Evolutionary conservation across 2,329 filamentous ascomycete species (phyloP).

Genomic region (Coniochaeta sp.): DNA sequence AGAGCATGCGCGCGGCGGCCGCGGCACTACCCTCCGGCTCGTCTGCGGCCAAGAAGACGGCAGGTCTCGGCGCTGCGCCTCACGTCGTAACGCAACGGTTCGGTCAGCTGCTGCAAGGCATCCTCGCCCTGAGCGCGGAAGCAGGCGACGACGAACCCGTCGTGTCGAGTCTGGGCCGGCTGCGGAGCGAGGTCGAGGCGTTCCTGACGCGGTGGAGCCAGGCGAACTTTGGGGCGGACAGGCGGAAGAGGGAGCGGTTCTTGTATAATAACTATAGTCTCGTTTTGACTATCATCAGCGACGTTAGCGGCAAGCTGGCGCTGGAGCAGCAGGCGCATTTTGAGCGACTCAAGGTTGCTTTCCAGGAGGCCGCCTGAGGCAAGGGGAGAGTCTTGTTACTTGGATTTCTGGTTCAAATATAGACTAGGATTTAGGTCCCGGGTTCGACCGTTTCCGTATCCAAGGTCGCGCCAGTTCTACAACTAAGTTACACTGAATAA

Average conservation of each 20-base stretch:
- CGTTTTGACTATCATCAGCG: conserved; percentile 85
- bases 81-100: conserved; percentile 94
- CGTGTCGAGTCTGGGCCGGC: conserved; percentile 66
- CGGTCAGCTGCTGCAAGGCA: conserved; percentile 81
- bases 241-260: conserved; percentile 77
- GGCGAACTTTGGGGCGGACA: conserved; percentile 58
- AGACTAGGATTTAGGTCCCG: neutral
- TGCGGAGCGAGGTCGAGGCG: conserved; percentile 75
- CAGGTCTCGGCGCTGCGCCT: conserved; percentile 64
- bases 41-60: conserved; percentile 39
- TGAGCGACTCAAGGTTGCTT: conserved; percentile 54
- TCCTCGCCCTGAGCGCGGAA: conserved; percentile 77
- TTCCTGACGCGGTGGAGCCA: conserved; percentile 76
- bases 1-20: conserved; percentile 64
- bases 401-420: neutral
- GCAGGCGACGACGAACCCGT: conserved; percentile 93
- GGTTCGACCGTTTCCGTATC: neutral
- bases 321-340: conserved; percentile 71
- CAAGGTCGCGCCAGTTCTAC: neutral
- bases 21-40: conserved; percentile 40
- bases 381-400: neutral
- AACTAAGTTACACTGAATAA: neutral
- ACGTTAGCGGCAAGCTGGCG: conserved; percentile 65
- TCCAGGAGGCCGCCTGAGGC: conserved; percentile 38
- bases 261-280: conserved; percentile 95